Base-by-base conservation (phyloP, 495 filamentous ascomycete species). In the Cenococcum geophilum region DNA sequence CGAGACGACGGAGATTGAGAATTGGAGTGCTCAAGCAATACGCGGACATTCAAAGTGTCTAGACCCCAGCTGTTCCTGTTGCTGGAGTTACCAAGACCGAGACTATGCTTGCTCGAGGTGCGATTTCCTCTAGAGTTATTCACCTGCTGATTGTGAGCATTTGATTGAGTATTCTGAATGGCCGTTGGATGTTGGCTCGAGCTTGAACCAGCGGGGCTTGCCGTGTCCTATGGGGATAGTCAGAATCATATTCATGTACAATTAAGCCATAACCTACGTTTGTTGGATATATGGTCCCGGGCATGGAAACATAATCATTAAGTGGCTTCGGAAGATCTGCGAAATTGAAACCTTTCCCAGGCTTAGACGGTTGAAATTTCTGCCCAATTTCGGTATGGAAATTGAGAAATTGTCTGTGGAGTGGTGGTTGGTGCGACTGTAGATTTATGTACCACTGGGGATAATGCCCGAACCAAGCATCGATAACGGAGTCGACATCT, bases 21-120 rank as follows among this genome's bases (percentile, higher is more conserved):
- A 27, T 42, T 22, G 27, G 34, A 47, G 22, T 63, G 57, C 42
- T 68, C 65, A 11, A 68, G 49, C 9, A 62, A 52, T 35, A 68
- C 65, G 27, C 61, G 65, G 20, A 68, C 65, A 49, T 68, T 64
- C 47, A 68, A 27, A 12, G 65, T 68, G 14, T 68, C 61, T 11
- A 14, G 34, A 5, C 40, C 51, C 61, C 61, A 68, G 40, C 57
- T 64, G 18, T 58, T 58, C 36, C 60, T 1, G 16, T 54, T 58
- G 14, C 43, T 11, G 11, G 55, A 22, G 16, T 22, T 23, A n/a
- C 25, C 21, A n/a, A 56, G 65, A 0, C 18, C 25, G 1, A 53
- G 22, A n/a, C 10, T 10, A 53, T 21, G 40, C 23, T 60, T 53
- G 21, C 52, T 21, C 57, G 54, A 20, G 23, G 1, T 12, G 18